Evolutionary conservation across 1,139 yeast species (phyloP).

Genomic region (Debaryomycetaceae sp.): DNA sequence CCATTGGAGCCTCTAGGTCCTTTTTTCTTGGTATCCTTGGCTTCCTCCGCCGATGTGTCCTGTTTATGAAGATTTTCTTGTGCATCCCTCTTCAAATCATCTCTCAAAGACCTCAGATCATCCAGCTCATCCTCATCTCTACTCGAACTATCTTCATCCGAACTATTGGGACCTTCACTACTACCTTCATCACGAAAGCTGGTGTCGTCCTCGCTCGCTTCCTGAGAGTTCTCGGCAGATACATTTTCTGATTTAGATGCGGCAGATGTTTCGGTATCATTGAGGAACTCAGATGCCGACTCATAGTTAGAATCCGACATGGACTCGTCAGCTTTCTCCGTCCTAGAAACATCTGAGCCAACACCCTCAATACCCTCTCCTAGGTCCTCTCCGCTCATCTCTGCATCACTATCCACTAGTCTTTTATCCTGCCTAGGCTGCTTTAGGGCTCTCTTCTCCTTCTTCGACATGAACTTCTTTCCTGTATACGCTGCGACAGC

Average conservation of each 20-base stretch:
- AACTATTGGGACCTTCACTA: slow-evolving; percentile 1
- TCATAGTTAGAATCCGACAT: slow-evolving; percentile 21
- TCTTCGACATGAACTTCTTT: slow-evolving; percentile 42
- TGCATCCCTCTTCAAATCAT: slow-evolving; percentile 32
- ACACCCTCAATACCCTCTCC: slow-evolving; percentile 15
- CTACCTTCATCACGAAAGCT: slow-evolving; percentile 10
- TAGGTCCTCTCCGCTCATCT: slow-evolving; percentile 16
- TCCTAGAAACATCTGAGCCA: background rate
- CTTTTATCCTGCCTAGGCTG: slow-evolving; percentile 16
- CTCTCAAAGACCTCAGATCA: slow-evolving; percentile 29
- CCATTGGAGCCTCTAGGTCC: background rate
- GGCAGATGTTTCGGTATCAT: slow-evolving; percentile 3
- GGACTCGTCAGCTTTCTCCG: slow-evolving; percentile 14
- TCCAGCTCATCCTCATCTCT: slow-evolving; percentile 22
- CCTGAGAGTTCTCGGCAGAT: background rate
- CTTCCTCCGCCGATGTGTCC: slow-evolving; percentile 20
- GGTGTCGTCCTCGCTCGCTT: slow-evolving; percentile 6
- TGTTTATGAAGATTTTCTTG: slow-evolving; percentile 21
- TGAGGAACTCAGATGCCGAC: slow-evolving; percentile 28
- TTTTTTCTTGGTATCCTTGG: too few relatives aligned
- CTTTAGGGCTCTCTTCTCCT: slow-evolving; percentile 31
- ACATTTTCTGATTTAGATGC: background rate
- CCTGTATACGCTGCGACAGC: slow-evolving; percentile 62
- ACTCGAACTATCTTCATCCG: slow-evolving; percentile 4
- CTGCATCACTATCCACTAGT: slow-evolving; percentile 15